phyloP scores from a whole-genome alignment of 345 rosid genomes.

The Salix caprea region DNA sequence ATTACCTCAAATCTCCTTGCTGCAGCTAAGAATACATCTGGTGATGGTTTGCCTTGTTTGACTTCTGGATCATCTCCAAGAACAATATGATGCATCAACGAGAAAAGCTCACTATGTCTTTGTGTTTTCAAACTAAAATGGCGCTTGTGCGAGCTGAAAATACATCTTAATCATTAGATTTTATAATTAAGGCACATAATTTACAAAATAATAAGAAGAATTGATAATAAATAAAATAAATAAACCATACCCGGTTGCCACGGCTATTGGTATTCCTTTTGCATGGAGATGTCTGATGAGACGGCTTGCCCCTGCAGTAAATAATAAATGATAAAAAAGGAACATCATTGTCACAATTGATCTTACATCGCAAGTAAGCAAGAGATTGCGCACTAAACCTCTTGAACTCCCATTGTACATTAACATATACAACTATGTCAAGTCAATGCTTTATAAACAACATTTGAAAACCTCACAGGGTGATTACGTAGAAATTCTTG shows the following conservation, averaged over 20 bases:
- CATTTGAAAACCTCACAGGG: not conserved
- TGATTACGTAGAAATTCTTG: not conserved
- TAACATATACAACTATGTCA: too few species aligned
- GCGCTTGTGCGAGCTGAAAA: conserved; percentile 61
- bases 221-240: not conserved
- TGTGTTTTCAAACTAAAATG: conserved; percentile 84
- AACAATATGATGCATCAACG: conserved; percentile 91
- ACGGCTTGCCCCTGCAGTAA: too few species aligned
- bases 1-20: conserved; percentile 86
- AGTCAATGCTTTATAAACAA: not conserved
- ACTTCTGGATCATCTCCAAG: conserved; percentile 95
- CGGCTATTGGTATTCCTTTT: conserved; percentile 64
- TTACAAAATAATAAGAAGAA: not conserved
- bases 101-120: conserved; percentile 68
- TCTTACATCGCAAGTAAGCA: too few species aligned
- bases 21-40: conserved; percentile 84
- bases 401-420: too few species aligned
- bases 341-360: too few species aligned
- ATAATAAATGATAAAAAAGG: too few species aligned
- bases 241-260: conserved; percentile 72
- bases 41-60: conserved; percentile 87
- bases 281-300: conserved; percentile 46
- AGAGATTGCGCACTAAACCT: too few species aligned
- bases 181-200: not conserved
- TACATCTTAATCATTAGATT: not conserved